A percentile compares a stretch with the other conserved stretches of the same genome.
Evolutionary conservation across 495 filamentous ascomycete genomes (phyloP).

Genomic region (Penicillium simplicissimum): DNA sequence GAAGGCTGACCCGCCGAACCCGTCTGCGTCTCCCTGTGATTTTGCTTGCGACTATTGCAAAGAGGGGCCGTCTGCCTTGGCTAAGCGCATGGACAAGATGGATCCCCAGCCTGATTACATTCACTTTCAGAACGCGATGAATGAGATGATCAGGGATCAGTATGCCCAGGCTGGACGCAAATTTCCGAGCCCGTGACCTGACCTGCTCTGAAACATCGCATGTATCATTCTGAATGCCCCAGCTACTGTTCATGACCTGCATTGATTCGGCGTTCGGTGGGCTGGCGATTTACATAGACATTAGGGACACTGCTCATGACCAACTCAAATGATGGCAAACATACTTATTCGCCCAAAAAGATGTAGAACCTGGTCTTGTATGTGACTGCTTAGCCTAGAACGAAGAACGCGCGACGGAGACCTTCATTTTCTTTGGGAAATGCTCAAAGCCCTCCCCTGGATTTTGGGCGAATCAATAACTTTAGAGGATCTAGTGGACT

Average conservation of each 20-base stretch:
- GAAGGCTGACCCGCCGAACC: not conserved
- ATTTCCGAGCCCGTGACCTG: not conserved
- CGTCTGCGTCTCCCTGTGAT: slow-evolving; percentile 58
- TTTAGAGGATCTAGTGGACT: too few species aligned
- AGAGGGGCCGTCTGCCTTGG: slow-evolving; percentile 60
- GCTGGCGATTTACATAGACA: not conserved
- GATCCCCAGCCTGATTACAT: not conserved
- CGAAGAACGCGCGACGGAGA: too few species aligned
- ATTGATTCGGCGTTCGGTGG: not conserved
- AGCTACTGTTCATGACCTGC: not conserved
- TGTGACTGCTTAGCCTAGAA: too few species aligned
- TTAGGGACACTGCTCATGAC: not conserved
- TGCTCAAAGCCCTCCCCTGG: too few species aligned
- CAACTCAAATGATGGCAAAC: not conserved
- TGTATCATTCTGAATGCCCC: slow-evolving; percentile 9
- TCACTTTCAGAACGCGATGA: not conserved
- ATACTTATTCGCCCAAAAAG: not conserved
- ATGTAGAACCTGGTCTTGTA: too few species aligned
- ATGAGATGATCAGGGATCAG: slow-evolving; percentile 15
- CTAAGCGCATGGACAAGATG: slow-evolving; percentile 57
- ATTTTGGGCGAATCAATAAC: too few species aligned
- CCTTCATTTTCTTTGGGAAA: too few species aligned
- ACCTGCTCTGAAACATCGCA: not conserved
- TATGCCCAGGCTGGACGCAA: slow-evolving; percentile 13
- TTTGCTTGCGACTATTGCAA: slow-evolving; percentile 93